Base-by-base conservation (phyloP, 2,329 filamentous ascomycete species). In the Colletotrichum echinochloae region DNA sequence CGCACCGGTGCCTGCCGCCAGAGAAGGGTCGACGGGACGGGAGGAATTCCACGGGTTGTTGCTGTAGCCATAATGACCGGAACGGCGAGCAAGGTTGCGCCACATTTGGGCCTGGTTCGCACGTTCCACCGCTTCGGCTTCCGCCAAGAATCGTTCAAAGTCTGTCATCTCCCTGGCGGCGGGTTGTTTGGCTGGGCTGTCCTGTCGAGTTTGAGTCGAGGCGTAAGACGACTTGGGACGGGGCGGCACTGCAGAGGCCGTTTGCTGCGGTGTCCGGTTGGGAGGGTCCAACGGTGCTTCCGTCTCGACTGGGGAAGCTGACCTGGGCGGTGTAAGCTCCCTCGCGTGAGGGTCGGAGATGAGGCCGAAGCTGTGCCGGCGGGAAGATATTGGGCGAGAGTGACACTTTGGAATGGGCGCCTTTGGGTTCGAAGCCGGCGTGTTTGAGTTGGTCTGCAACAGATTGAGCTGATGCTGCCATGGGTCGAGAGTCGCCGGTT, bases 101-200 rank as follows among this genome's bases (percentile, higher is more conserved):
- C 73, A 57, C 16, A 75, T 64, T 30, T 73, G 60, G 12, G 75
- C 75, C 41, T 74, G 73, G 9, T 74, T 54, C 2, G 72, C 71
- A 9, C 74, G 75, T 44, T 78, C 78, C 4, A 75, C 65, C 7
- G 73, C 76, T 51, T 76, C 73, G 28, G 78, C 78, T 23, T 72
- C 73, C 7, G 75, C 74, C 12, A 79, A 59, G 54, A 79, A 79
- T 1, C 72, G 62, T 54, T 79, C 75, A 51, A 73, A 79, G 64
- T 79, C 77, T 16, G 67, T 60, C 70, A 57, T 56, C 18, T 60
- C 60, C 37, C 18, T 56, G 23, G 28, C 33, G 30, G 33, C 18
- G 26, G 23, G 9, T 30, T 59, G 56, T 33, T 68, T 48, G 28
- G 37, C 14, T 5, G 52, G 59, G 4, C 37, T n/a, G 9, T 63